These are phyloP conservation scores for Nymphaea thermarum DNA, from an alignment of 164 flowering plant genomes.

Conservation along the genomic window DNA sequence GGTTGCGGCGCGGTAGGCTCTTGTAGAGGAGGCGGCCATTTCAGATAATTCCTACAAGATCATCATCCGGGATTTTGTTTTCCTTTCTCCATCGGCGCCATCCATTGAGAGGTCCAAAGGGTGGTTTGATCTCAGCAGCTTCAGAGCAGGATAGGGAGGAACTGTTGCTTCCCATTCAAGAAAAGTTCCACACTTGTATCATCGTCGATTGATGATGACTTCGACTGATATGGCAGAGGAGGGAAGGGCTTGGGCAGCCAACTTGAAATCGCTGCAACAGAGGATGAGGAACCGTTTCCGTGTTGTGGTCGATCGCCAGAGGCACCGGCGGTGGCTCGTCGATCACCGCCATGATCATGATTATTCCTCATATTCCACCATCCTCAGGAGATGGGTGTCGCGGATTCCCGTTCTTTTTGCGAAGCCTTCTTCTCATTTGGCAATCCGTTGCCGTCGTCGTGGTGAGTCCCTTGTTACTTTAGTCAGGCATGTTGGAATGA, in stretches of 20 bases:
- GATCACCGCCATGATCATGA: conserved; percentile 6
- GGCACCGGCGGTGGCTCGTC: conserved; percentile 20
- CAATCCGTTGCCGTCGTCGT: conserved; percentile 56
- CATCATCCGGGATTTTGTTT: too few relatives aligned
- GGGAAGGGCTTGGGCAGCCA: conserved; percentile 30
- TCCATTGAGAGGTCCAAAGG: too few relatives aligned
- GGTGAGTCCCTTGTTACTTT: conserved; percentile 18
- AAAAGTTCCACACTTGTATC: too few relatives aligned
- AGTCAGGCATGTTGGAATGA: neutral
- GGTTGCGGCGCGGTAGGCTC: too few relatives aligned
- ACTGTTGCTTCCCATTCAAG: too few relatives aligned
- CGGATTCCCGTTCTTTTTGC: conserved; percentile 42
- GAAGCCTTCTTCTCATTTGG: conserved; percentile 42
- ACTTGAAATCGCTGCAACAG: conserved; percentile 40
- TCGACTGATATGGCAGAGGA: too few relatives aligned
- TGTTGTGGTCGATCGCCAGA: conserved; percentile 61
- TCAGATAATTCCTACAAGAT: too few relatives aligned
- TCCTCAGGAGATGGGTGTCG: conserved; percentile 39
- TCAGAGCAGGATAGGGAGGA: too few relatives aligned
- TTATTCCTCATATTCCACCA: conserved; percentile 30
- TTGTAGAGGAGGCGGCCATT: too few relatives aligned
- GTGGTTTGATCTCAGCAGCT: too few relatives aligned
- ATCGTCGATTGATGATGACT: too few relatives aligned
- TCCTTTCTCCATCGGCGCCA: too few relatives aligned
- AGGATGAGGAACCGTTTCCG: conserved; percentile 61